phyloP scores from a whole-genome alignment of 495 filamentous ascomycete genomes.

The Emericellopsis terricola region DNA sequence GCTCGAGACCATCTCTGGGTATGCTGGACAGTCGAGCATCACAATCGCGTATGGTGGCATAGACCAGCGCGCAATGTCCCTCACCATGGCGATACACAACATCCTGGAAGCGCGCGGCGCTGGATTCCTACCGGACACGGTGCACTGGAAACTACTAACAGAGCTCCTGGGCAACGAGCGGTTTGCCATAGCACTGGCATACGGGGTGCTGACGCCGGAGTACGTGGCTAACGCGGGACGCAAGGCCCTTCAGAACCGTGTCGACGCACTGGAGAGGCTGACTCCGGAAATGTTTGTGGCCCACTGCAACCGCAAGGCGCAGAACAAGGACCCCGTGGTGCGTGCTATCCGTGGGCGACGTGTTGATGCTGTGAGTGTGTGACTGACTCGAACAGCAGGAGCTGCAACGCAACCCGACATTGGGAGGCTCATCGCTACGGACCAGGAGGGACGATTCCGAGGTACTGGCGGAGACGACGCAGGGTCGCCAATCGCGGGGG shows the following conservation, averaged over 20 bases:
- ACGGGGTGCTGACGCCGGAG: not conserved
- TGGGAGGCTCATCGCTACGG: too few relatives aligned
- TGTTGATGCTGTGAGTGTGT: too few relatives aligned
- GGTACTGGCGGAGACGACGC: too few relatives aligned
- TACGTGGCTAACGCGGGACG: conserved; percentile 1
- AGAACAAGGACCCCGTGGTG: too few relatives aligned
- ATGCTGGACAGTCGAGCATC: too few relatives aligned
- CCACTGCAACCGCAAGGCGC: not conserved
- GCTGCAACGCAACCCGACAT: too few relatives aligned
- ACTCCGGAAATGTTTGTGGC: not conserved
- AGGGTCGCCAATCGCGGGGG: too few relatives aligned
- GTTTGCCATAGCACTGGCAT: not conserved
- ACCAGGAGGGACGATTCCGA: too few relatives aligned
- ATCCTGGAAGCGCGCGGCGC: not conserved
- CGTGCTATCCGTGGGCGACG: too few relatives aligned
- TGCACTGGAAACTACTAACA: conserved; percentile 1
- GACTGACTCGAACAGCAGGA: too few relatives aligned
- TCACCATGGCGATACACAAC: not conserved
- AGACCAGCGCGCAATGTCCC: not conserved
- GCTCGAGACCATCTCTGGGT: too few relatives aligned
- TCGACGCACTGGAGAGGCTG: not conserved
- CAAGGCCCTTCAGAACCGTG: not conserved
- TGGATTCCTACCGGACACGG: conserved; percentile 3
- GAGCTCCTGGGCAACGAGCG: not conserved
- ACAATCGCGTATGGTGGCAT: too few relatives aligned